Evolutionary conservation across 179 eudicot species (phyloP).

Genomic region (Spinacia oleracea): DNA sequence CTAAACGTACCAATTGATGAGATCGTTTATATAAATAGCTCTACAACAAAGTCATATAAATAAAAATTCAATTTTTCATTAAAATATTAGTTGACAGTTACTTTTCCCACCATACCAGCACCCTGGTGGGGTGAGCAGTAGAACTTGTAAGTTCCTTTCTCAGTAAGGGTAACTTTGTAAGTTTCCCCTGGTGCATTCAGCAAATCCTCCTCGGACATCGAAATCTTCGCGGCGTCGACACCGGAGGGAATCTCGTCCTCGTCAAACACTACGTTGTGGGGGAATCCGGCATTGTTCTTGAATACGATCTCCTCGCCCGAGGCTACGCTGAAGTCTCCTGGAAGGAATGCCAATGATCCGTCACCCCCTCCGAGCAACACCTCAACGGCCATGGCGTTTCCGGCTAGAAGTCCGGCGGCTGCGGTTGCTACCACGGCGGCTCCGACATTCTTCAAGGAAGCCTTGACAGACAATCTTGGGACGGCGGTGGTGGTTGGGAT

Average conservation of each 20-base stretch:
- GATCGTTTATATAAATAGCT: neutral
- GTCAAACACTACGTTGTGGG: constrained; percentile 86
- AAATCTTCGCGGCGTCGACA: constrained; percentile 54
- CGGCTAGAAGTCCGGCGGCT: constrained; percentile 60
- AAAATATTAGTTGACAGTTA: constrained; percentile 51
- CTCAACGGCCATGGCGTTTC: constrained; percentile 76
- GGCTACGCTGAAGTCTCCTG: constrained; percentile 48
- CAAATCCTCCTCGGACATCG: constrained; percentile 74
- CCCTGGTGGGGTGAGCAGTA: constrained; percentile 95
- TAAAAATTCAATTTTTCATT: neutral
- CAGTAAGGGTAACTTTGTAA: constrained; percentile 64
- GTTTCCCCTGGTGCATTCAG: constrained; percentile 72
- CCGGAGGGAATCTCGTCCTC: constrained; percentile 78
- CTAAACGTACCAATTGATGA: neutral
- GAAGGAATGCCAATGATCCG: constrained; percentile 62
- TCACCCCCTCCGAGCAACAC: constrained; percentile 65
- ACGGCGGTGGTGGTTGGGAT: constrained; percentile 24
- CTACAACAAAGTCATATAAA: constrained; percentile 5
- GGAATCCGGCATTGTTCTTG: constrained; percentile 93
- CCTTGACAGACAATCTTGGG: constrained; percentile 53
- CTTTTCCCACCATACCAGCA: constrained; percentile 91
- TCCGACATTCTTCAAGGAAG: constrained; percentile 67
- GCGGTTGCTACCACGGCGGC: constrained; percentile 56
- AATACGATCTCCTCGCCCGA: constrained; percentile 76
- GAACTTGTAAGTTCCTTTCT: constrained; percentile 78